phyloP scores from a whole-genome alignment of 768 basidiomycete genomes.

The Pisolithus microcarpus region DNA sequence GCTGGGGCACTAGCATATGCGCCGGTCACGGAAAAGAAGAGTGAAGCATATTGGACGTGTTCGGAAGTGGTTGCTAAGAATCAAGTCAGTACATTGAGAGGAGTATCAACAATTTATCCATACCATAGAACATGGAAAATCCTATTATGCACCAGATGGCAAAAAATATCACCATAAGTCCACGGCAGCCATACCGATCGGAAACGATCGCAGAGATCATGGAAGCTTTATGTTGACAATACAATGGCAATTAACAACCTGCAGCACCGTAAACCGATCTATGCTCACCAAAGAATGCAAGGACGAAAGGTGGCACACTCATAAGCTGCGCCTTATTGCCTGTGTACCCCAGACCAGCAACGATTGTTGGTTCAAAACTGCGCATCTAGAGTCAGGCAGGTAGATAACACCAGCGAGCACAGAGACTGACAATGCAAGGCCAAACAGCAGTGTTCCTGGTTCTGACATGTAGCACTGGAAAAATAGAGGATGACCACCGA shows the following conservation, averaged over 20 bases:
- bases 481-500: slow-evolving; percentile 5
- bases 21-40: slow-evolving; percentile 50
- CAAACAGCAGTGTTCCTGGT: slow-evolving; percentile 12
- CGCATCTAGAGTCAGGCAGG: slow-evolving; percentile 28
- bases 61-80: slow-evolving; percentile 22
- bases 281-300: slow-evolving; percentile 42
- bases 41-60: slow-evolving; percentile 43
- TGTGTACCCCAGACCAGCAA: slow-evolving; percentile 52
- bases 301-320: slow-evolving; percentile 52
- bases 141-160: slow-evolving; percentile 40
- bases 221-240: slow-evolving; percentile 21
- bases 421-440: slow-evolving; percentile 19
- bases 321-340: slow-evolving; percentile 51
- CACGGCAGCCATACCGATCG: slow-evolving; percentile 47
- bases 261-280: not conserved
- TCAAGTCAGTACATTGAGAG: not conserved
- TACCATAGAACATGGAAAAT: slow-evolving; percentile 50
- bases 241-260: not conserved
- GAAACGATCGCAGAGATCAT: slow-evolving; percentile 41
- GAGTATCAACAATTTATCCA: slow-evolving; percentile 4
- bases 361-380: slow-evolving; percentile 70
- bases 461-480: not conserved
- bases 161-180: slow-evolving; percentile 38
- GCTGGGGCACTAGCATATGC: slow-evolving; percentile 47
- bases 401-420: slow-evolving; percentile 20